Evolutionary conservation across 495 filamentous ascomycete species (phyloP).

Genomic region (Immersiella caudata): DNA sequence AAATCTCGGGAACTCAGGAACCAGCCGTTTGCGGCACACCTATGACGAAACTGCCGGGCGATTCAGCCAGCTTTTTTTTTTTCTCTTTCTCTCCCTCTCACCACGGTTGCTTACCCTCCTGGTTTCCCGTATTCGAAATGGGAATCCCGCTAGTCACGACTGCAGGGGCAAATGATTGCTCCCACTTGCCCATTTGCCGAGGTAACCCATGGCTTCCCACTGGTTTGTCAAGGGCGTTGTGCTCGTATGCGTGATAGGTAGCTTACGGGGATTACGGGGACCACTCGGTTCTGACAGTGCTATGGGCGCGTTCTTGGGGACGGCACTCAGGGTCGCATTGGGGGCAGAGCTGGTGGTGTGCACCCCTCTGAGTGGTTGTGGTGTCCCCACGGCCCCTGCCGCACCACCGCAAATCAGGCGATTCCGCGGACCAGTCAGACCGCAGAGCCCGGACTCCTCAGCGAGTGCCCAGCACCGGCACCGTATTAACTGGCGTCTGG

Average conservation of each 20-base stretch:
- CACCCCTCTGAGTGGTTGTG: constrained; percentile 5
- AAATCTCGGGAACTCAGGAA: not conserved
- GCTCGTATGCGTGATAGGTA: not conserved
- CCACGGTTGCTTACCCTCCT: too few relatives aligned
- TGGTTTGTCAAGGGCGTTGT: not conserved
- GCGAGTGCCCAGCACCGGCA: not conserved
- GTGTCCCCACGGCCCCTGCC: constrained; percentile 15
- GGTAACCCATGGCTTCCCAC: too few relatives aligned
- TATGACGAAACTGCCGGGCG: not conserved
- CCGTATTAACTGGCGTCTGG: constrained; percentile 12
- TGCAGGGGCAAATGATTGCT: too few relatives aligned
- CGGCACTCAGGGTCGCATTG: constrained; percentile 5
- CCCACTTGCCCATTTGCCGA: too few relatives aligned
- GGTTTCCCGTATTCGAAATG: too few relatives aligned
- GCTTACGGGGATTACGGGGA: not conserved
- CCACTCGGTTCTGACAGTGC: not conserved
- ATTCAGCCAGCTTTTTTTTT: not conserved
- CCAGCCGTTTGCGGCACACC: not conserved
- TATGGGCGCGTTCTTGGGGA: not conserved
- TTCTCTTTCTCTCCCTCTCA: not conserved
- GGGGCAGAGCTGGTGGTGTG: not conserved
- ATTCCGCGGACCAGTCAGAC: constrained; percentile 7
- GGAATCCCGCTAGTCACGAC: too few relatives aligned
- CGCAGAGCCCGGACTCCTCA: not conserved
- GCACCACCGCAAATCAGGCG: constrained; percentile 6